Percentiles rank a stretch among this genome's conserved stretches.
phyloP scores from a whole-genome alignment of 2,329 filamentous ascomycete genomes.

The Akanthomyces lecanii region DNA sequence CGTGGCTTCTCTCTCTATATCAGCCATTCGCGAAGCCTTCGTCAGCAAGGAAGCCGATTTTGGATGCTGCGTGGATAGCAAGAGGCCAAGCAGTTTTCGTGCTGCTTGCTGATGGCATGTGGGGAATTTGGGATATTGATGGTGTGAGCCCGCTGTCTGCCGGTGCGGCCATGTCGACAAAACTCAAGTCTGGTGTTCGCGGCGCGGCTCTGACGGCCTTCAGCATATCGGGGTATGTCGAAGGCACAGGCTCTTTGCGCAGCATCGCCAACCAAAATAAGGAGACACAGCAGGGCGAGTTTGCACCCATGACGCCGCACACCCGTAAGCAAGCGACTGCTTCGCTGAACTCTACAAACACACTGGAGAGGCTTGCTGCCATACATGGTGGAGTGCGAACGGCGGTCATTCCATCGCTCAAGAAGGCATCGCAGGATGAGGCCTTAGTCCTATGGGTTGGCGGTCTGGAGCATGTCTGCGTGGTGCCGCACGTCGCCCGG shows the following conservation, averaged over 20 bases:
- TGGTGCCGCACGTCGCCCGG: conserved; percentile 50
- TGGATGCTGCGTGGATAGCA: conserved; percentile 59
- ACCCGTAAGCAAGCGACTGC: conserved; percentile 51
- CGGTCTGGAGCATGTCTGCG: conserved; percentile 51
- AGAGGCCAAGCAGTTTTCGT: conserved; percentile 56
- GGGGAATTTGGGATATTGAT: conserved; percentile 65
- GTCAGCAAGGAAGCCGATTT: conserved; percentile 52
- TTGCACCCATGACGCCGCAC: conserved; percentile 62
- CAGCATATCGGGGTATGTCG: conserved; percentile 54
- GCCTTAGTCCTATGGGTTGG: conserved; percentile 55
- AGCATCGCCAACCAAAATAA: conserved; percentile 32
- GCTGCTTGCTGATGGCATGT: conserved; percentile 59
- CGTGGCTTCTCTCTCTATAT: conserved; percentile 61
- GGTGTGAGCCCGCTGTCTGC: conserved; percentile 46
- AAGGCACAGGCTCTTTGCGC: conserved; percentile 55
- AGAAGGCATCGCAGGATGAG: conserved; percentile 47
- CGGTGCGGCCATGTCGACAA: conserved; percentile 44
- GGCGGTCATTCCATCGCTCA: conserved; percentile 39
- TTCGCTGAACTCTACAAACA: conserved; percentile 38
- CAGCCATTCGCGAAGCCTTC: conserved; percentile 50
- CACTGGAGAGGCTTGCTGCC: conserved; percentile 47
- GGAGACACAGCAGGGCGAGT: conserved; percentile 43
- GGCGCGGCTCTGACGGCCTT: conserved; percentile 58
- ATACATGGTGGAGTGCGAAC: conserved; percentile 52
- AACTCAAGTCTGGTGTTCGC: conserved; percentile 47